Percentiles rank a stretch among this genome's conserved stretches.
These are phyloP conservation scores for Monosporascus sp. DNA, from an alignment of 2,329 filamentous ascomycete genomes.

Conservation along the genomic window DNA sequence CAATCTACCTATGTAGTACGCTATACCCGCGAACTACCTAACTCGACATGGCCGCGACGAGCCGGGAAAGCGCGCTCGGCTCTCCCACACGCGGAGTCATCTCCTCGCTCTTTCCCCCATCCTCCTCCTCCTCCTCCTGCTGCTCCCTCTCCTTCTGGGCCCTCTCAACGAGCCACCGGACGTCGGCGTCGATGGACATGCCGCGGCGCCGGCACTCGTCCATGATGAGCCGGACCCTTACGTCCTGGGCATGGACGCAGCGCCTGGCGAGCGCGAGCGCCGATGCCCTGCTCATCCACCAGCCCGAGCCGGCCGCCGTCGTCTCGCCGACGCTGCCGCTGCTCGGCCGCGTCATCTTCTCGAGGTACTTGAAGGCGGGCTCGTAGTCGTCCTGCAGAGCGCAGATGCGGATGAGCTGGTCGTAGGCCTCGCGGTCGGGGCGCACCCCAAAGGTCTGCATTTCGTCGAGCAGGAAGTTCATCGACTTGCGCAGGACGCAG, in stretches of 20 bases:
- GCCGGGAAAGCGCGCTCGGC: too few species aligned
- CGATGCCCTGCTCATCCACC: slow-evolving; percentile 28
- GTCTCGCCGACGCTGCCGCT: slow-evolving; percentile 4
- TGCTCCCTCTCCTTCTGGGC: slow-evolving; percentile 4
- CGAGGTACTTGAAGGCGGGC: slow-evolving; percentile 27
- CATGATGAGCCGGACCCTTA: slow-evolving; percentile 27
- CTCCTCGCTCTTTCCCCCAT: background rate
- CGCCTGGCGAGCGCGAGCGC: slow-evolving; percentile 29
- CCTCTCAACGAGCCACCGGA: slow-evolving; percentile 15
- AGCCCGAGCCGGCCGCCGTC: slow-evolving; percentile 9
- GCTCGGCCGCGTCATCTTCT: slow-evolving; percentile 14
- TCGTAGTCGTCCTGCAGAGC: slow-evolving; percentile 29
- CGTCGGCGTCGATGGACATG: slow-evolving; percentile 20
- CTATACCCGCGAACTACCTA: too few species aligned
- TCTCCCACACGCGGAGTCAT: background rate
- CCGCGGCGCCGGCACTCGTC: slow-evolving; percentile 24
- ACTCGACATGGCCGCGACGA: too few species aligned
- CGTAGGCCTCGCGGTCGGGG: slow-evolving; percentile 23
- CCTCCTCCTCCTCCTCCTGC: background rate
- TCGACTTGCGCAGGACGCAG: slow-evolving; percentile 21
- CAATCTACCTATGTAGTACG: too few species aligned
- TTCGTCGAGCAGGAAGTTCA: slow-evolving; percentile 31
- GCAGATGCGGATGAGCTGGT: slow-evolving; percentile 29
- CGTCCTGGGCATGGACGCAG: slow-evolving; percentile 29
- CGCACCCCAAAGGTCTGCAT: slow-evolving; percentile 31